These are phyloP conservation scores for Lentinula boryana DNA, from an alignment of 768 basidiomycete genomes.

Conservation along the genomic window DNA sequence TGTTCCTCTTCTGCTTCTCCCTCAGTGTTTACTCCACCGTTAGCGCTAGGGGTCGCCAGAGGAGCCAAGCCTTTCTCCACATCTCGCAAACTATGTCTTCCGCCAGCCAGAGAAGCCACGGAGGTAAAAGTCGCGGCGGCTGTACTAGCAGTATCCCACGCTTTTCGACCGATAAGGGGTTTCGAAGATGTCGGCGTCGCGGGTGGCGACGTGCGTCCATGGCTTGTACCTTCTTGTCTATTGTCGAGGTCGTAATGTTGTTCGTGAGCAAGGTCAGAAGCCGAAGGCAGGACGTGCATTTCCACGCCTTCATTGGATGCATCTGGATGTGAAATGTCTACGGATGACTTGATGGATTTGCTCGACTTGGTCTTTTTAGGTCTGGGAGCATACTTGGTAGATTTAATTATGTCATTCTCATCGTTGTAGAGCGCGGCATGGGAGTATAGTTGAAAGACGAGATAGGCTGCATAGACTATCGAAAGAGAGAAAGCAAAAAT, in stretches of 20 bases:
- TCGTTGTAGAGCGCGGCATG: slow-evolving; percentile 47
- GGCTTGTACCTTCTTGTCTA: background rate
- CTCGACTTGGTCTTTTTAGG: slow-evolving; percentile 10
- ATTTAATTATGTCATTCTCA: slow-evolving; percentile 26
- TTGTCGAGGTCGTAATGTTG: background rate
- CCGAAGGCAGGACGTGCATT: background rate
- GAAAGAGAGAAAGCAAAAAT: slow-evolving; percentile 21
- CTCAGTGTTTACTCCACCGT: slow-evolving; percentile 12
- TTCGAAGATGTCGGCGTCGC: background rate
- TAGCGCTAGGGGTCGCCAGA: background rate
- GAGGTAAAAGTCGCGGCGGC: background rate
- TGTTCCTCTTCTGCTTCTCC: slow-evolving; percentile 20
- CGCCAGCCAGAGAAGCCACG: background rate
- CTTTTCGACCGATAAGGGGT: background rate
- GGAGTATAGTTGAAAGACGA: slow-evolving; percentile 53
- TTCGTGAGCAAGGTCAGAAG: background rate
- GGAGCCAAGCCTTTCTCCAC: background rate
- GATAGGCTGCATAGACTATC: slow-evolving; percentile 46
- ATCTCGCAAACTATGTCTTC: slow-evolving; percentile 13
- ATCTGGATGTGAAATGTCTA: background rate
- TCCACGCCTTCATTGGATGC: background rate
- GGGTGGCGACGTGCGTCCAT: background rate
- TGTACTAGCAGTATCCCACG: background rate
- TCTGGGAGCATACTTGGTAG: slow-evolving; percentile 26
- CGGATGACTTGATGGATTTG: background rate